phyloP scores from a whole-genome alignment of 805 yeast genomes.

The Candida arabinofermentans region DNA sequence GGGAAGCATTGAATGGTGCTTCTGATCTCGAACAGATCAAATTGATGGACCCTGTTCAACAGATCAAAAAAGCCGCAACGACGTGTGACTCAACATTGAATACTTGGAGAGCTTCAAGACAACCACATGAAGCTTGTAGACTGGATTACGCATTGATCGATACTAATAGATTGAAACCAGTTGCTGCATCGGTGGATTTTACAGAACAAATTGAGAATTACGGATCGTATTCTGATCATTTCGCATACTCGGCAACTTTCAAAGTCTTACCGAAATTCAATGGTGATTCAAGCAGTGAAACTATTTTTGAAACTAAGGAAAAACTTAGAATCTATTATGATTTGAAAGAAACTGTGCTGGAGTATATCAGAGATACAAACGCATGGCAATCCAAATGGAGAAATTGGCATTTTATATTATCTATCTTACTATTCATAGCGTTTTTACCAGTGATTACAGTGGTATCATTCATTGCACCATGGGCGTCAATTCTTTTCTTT shows the following conservation, averaged over 20 bases:
- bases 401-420: constrained; percentile 53
- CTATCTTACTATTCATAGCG: constrained; percentile 50
- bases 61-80: constrained; percentile 69
- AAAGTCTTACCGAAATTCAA: constrained; percentile 22
- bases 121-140: constrained; percentile 72
- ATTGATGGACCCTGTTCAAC: constrained; percentile 50
- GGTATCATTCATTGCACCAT: constrained; percentile 48
- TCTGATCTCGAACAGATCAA: constrained; percentile 40
- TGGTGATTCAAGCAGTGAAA: neutral
- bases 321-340: constrained; percentile 41
- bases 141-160: constrained; percentile 87
- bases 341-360: constrained; percentile 42
- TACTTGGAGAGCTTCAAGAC: constrained; percentile 69
- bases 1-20: constrained; percentile 65
- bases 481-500: constrained; percentile 66
- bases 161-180: constrained; percentile 44
- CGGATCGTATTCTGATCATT: constrained; percentile 89
- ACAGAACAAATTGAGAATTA: constrained; percentile 62
- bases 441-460: constrained; percentile 55
- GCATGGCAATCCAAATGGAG: constrained; percentile 65
- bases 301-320: constrained; percentile 3
- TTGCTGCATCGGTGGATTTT: constrained; percentile 68
- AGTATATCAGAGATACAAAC: constrained; percentile 47
- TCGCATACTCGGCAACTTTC: constrained; percentile 61
- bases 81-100: constrained; percentile 88